A percentile compares a stretch with the other conserved stretches of the same genome.
phyloP scores from a whole-genome alignment of 805 yeast genomes.

The Teunomyces atbi region DNA sequence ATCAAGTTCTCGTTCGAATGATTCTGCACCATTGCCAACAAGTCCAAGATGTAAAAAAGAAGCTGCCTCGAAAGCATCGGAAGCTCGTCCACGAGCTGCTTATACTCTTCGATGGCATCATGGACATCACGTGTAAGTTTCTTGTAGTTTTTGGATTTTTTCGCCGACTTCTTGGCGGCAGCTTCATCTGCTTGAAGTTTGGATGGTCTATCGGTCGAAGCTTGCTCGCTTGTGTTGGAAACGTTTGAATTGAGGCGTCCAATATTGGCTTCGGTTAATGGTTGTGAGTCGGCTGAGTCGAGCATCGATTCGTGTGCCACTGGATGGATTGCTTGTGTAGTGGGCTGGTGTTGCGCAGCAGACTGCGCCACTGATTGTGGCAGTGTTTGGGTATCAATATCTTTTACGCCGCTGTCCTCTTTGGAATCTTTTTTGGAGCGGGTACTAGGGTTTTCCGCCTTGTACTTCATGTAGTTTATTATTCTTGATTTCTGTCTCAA shows the following conservation, averaged over 20 bases:
- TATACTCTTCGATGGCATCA: slow-evolving; percentile 70
- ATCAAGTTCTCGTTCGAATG: slow-evolving; percentile 76
- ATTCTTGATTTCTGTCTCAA: slow-evolving; percentile 62
- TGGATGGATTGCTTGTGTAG: slow-evolving; percentile 5
- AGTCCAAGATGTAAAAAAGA: slow-evolving; percentile 80
- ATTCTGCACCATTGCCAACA: slow-evolving; percentile 80
- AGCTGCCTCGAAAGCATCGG: slow-evolving; percentile 81
- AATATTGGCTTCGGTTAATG: slow-evolving; percentile 33
- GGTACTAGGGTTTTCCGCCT: slow-evolving; percentile 44
- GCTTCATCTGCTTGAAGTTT: slow-evolving; percentile 10
- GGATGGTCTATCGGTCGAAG: neutral
- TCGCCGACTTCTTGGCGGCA: slow-evolving; percentile 19
- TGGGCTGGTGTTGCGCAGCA: neutral
- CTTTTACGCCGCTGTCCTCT: neutral
- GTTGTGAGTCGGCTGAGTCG: slow-evolving; percentile 17
- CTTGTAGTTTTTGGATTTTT: slow-evolving; percentile 50
- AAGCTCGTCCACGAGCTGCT: slow-evolving; percentile 60
- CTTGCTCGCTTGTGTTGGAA: slow-evolving; percentile 9
- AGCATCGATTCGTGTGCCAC: slow-evolving; percentile 12
- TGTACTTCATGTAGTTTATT: slow-evolving; percentile 60
- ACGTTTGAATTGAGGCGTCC: slow-evolving; percentile 24
- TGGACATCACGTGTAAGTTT: slow-evolving; percentile 63
- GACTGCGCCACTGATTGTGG: neutral
- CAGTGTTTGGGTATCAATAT: neutral
- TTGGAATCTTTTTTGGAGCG: neutral